Conservation (phyloP, 2,329 filamentous ascomycete genomes). For the Diaporthe australafricana region DNA sequence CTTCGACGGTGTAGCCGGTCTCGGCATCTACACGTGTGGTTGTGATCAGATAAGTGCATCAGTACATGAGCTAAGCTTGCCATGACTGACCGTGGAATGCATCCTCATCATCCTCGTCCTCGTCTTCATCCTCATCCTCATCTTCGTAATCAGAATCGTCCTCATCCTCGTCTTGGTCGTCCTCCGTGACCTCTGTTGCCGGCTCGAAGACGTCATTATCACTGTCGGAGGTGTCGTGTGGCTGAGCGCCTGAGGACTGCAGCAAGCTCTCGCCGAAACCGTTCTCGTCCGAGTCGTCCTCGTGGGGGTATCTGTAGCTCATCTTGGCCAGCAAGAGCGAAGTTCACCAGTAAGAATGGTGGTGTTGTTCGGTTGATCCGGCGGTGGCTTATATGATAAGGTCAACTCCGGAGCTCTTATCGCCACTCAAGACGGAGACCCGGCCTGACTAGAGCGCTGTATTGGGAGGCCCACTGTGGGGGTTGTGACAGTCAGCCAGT, state of each 20-base stretch:
- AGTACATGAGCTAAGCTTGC: background rate
- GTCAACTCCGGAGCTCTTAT: constrained; percentile 30
- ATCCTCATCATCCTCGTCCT: constrained; percentile 45
- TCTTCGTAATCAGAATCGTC: constrained; percentile 39
- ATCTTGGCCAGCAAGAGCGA: constrained; percentile 15
- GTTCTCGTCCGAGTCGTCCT: constrained; percentile 38
- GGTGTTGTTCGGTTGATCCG: background rate
- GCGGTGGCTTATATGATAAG: constrained; percentile 32
- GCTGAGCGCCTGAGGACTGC: constrained; percentile 19
- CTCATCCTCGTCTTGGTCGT: constrained; percentile 41
- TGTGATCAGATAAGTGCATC: background rate
- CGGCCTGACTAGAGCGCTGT: background rate
- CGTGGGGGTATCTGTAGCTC: constrained; percentile 35
- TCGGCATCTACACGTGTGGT: constrained; percentile 34
- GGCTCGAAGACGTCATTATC: constrained; percentile 36
- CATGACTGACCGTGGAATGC: constrained; percentile 36
- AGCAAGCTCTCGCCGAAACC: constrained; percentile 35
- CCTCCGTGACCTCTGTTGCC: constrained; percentile 29
- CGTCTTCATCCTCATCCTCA: constrained; percentile 40
- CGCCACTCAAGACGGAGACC: constrained; percentile 6
- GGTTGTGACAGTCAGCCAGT: constrained; percentile 5
- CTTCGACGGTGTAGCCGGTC: constrained; percentile 30
- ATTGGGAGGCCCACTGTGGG: constrained; percentile 5
- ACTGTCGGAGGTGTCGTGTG: constrained; percentile 15
- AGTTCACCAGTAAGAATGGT: background rate